These are phyloP conservation scores for Solanum appendiculatum DNA, from an alignment of 257 asterid genomes.

Conservation along the genomic window DNA sequence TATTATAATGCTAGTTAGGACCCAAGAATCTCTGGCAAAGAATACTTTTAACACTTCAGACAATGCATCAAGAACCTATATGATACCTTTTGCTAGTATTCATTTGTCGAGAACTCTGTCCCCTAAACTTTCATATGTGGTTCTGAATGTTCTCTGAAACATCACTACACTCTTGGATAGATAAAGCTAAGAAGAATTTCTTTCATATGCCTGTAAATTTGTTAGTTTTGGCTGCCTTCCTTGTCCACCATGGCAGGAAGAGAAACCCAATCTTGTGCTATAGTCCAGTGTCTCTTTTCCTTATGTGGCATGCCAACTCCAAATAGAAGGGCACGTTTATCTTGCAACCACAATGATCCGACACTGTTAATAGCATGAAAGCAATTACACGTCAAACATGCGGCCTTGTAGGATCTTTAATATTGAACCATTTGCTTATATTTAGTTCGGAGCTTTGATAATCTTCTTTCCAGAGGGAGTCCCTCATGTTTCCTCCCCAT, in stretches of 20 bases:
- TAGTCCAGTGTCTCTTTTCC: not conserved
- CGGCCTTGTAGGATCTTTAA: constrained; percentile 2
- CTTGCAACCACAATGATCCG: not conserved
- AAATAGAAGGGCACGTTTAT: not conserved
- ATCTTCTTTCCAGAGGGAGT: constrained; percentile 58
- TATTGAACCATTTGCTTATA: constrained; percentile 32
- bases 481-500: constrained; percentile 62
- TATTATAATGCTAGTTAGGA: not conserved
- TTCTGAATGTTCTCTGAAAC: not conserved
- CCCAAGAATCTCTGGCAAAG: not conserved
- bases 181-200: not conserved
- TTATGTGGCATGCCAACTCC: not conserved
- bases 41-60: not conserved
- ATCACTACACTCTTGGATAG: not conserved
- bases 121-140: not conserved
- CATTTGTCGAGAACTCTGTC: not conserved
- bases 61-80: not conserved
- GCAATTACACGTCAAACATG: not conserved
- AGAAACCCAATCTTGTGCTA: not conserved
- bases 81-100: not conserved
- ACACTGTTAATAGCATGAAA: not conserved
- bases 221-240: not conserved
- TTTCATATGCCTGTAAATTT: not conserved
- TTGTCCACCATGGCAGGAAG: not conserved
- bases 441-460: constrained; percentile 47